phyloP scores from a whole-genome alignment of 2,329 filamentous ascomycete species.

The Mollisiaceae sp. region DNA sequence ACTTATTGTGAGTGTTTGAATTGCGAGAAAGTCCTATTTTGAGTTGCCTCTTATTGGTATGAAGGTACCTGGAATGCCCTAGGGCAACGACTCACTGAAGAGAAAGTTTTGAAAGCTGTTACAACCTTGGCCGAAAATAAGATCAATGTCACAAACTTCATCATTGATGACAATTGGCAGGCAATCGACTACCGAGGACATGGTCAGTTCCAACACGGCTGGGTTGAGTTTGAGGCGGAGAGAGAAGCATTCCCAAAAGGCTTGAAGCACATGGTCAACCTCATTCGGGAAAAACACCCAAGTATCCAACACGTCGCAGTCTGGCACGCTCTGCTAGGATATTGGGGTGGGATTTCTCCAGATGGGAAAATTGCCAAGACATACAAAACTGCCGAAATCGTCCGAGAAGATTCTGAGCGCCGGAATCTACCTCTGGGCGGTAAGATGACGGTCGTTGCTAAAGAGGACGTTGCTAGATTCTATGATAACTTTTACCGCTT shows the following conservation, averaged over 20 bases:
- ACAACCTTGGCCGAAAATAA: constrained; percentile 71
- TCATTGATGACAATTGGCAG: constrained; percentile 98
- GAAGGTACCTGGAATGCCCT: constrained; percentile 89
- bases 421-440: constrained; percentile 59
- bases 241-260: constrained; percentile 78
- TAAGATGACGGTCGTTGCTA: constrained; percentile 74
- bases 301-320: constrained; percentile 85
- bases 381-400: constrained; percentile 75
- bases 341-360: constrained; percentile 89
- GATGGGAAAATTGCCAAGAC: constrained; percentile 73
- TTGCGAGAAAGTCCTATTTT: neutral
- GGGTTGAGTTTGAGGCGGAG: constrained; percentile 88
- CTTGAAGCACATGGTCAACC: constrained; percentile 70
- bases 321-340: constrained; percentile 88
- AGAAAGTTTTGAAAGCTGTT: constrained; percentile 78
- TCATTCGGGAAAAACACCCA: constrained; percentile 71
- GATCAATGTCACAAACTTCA: constrained; percentile 82
- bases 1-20: constrained; percentile 70
- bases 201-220: constrained; percentile 64
- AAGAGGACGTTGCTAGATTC: constrained; percentile 74
- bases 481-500: constrained; percentile 94
- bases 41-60: constrained; percentile 2
- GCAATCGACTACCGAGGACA: constrained; percentile 62
- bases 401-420: constrained; percentile 54
- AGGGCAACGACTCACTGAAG: constrained; percentile 80